Evolutionary conservation across 768 basidiomycete genomes (phyloP), one percentile per base, ranked within the genome.

Genomic region (Xerocomellus chrysenteron): DNA sequence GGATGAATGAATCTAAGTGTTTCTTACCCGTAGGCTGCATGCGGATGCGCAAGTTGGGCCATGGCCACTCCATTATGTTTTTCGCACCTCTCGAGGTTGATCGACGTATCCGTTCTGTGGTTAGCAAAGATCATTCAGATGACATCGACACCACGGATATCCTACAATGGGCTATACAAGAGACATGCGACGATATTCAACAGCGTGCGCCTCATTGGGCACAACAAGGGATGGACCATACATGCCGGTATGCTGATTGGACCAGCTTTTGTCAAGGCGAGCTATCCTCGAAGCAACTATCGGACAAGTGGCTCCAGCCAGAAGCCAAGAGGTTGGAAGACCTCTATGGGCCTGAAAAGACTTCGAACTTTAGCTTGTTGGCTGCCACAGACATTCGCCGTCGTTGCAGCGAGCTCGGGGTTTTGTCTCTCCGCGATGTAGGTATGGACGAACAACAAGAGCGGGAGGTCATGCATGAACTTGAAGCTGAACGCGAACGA

Each of bases 21-120:
- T 10, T 13, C 2, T 44, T 3, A 5, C 7, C n/a, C 3, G 24
- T 21, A 81, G 80, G 80, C 4, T 82, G 80, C 52, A 82, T 82
- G 80, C 71, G 80, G 13, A 80, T 82, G 80, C 73, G 81, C 3
- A 72, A 75, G 60, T 70, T 82, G 1, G 81, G 81, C 13, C 62
- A 67, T 11, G 77, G 76, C 0, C 80, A 82, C 52, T 77, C 80
- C 2, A 62, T 81, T n/a, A 65, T 76, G 52, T 81, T 82, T 60
- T 77, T 79, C 45, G 80, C 77, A 11, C 74, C 80, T 8, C 60
- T 64, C 0, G 78, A 80, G 44, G 68, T 80, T 5, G 74, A 77
- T 50, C 58, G 59, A 11, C 48, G 56, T 1, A 78, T 82, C 51
- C 74, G 75, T n/a, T 43, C 56, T 5, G 54, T 68, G 7, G 55